These are phyloP conservation scores for Amesomyces nigricolor DNA, from an alignment of 2,329 filamentous ascomycete species.

Conservation along the genomic window DNA sequence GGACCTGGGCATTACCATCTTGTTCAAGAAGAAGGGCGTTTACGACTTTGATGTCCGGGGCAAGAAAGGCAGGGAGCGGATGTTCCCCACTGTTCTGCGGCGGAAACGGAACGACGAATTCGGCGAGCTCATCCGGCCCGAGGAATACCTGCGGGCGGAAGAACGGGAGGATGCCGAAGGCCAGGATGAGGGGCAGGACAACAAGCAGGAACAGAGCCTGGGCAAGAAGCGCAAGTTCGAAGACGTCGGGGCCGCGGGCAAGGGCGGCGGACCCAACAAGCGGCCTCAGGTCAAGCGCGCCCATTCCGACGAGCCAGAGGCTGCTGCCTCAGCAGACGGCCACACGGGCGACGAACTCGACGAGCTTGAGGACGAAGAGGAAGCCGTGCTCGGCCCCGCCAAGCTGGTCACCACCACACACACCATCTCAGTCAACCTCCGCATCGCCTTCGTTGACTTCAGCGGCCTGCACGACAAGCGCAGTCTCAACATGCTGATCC, in stretches of 20 bases:
- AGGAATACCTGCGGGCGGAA: conserved; percentile 89
- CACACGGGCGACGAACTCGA: conserved; percentile 51
- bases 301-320: conserved; percentile 43
- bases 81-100: conserved; percentile 82
- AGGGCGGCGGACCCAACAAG: conserved; percentile 49
- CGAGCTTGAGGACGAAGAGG: conserved; percentile 51
- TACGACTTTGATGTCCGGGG: conserved; percentile 89
- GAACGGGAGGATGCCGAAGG: conserved; percentile 73
- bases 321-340: conserved; percentile 32
- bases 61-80: conserved; percentile 85
- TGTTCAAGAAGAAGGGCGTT: conserved; percentile 83
- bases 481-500: conserved; percentile 89
- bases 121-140: conserved; percentile 86
- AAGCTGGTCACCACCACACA: conserved; percentile 65
- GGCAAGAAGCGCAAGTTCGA: conserved; percentile 96
- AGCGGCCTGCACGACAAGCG: conserved; percentile 88
- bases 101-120: conserved; percentile 82
- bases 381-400: conserved; percentile 58
- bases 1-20: conserved; percentile 84
- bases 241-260: conserved; percentile 49
- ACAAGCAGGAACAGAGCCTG: conserved; percentile 55
- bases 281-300: conserved; percentile 47
- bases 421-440: conserved; percentile 62
- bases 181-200: conserved; percentile 51
- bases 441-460: conserved; percentile 86